Evolutionary conservation across 2,329 filamentous ascomycete species (phyloP).

Genomic region (Raffaelea arxii): DNA sequence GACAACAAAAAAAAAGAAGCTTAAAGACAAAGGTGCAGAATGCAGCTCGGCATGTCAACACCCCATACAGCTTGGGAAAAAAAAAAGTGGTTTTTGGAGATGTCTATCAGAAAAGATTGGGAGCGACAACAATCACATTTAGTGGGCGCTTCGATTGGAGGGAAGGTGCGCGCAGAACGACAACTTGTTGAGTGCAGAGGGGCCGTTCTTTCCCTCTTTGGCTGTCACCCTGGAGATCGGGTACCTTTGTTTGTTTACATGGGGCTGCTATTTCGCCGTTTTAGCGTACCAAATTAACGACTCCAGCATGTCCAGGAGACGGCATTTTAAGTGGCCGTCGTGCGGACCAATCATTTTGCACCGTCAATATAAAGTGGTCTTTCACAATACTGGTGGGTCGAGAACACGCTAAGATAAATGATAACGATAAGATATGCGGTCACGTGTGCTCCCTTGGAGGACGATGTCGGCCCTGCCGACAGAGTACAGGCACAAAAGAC

Average conservation of each 20-base stretch:
- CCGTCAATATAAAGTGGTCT: background rate
- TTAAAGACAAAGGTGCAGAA: too few relatives aligned
- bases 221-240: constrained; percentile 14
- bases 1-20: background rate
- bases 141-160: background rate
- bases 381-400: too few relatives aligned
- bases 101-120: too few relatives aligned
- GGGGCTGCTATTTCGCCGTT: background rate
- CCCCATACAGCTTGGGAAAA: too few relatives aligned
- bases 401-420: constrained; percentile 4
- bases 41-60: too few relatives aligned
- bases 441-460: too few relatives aligned
- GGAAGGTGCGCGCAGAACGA: constrained; percentile 6
- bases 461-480: too few relatives aligned
- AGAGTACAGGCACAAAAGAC: too few relatives aligned
- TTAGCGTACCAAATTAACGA: background rate
- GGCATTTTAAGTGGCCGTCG: constrained; percentile 5
- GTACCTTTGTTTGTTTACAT: constrained; percentile 16
- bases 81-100: too few relatives aligned
- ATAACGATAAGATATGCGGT: background rate
- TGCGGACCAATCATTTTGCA: constrained; percentile 1
- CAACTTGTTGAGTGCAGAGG: constrained; percentile 6
- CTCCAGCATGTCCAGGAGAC: constrained; percentile 2
- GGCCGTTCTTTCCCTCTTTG: constrained; percentile 11
- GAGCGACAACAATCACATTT: constrained; percentile 3